These are phyloP conservation scores for Plenodomus tracheiphilus DNA, from an alignment of 2,329 filamentous ascomycete species.

Conservation along the genomic window DNA sequence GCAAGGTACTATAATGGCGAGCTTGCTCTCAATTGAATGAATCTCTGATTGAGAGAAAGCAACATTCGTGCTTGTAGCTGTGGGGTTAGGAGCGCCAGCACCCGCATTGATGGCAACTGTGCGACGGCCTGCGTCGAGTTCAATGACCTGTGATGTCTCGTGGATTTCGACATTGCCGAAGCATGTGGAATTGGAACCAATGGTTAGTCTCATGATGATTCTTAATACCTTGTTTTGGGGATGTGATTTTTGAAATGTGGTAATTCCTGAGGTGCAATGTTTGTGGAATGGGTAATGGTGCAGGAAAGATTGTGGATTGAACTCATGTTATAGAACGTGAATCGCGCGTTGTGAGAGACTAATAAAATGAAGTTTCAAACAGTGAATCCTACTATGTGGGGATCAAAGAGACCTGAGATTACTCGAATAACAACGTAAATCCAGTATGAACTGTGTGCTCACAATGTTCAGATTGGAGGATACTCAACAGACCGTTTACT, in stretches of 20 bases:
- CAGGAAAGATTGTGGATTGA: too few species aligned
- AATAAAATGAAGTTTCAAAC: too few species aligned
- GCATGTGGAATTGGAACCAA: neutral
- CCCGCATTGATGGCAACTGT: neutral
- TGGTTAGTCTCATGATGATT: conserved; percentile 1
- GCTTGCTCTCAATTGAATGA: conserved; percentile 7
- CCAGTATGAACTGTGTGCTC: too few species aligned
- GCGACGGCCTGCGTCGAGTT: conserved; percentile 12
- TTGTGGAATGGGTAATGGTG: neutral
- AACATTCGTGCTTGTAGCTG: neutral
- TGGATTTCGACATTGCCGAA: conserved; percentile 15
- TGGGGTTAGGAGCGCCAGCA: neutral
- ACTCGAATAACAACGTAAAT: too few species aligned
- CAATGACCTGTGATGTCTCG: conserved; percentile 9
- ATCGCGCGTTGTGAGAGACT: too few species aligned
- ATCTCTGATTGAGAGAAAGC: conserved; percentile 8
- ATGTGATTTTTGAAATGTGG: neutral
- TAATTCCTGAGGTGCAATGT: neutral
- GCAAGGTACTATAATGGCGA: conserved; percentile 17
- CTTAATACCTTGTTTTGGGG: too few species aligned
- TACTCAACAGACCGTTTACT: too few species aligned
- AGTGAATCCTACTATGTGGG: too few species aligned
- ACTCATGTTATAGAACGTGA: too few species aligned
- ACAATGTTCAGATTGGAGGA: too few species aligned
- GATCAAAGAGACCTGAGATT: too few species aligned